Evolutionary conservation across 306 rosid species (phyloP), one percentile per base, ranked within the genome.

Genomic region (Begonia masoniana): DNA sequence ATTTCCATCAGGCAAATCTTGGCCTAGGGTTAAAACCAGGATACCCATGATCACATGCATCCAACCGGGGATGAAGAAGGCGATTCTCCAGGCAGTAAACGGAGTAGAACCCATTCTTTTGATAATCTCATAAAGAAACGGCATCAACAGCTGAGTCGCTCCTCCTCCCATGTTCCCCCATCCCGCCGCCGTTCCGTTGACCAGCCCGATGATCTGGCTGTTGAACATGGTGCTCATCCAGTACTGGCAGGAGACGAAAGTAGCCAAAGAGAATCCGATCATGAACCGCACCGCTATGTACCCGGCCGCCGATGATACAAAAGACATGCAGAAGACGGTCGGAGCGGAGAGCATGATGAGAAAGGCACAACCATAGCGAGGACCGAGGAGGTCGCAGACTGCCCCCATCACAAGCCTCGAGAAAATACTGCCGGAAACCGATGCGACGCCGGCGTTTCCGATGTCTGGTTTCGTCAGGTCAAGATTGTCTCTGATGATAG

Each of bases 101-200:
- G 82, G 83, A 45, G 93, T 76, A 2, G 93, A 62, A 5, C 95
- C 92, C 1, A 51, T 68, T 46, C 57, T 49, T 4, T 58, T 31
- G 7, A 85, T 78, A 15, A 82, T 7, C 0, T 85, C 97, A 60
- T 67, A 89, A 0, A 82, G 68, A 69, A 85, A 13, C 0, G 97
- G 97, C 97, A 89, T 89, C 23, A 89, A 39, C 43, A 89, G 80
- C 50, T 89, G 97, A 50, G 97, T 85, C 10, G 91, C 97, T 4
- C 97, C 94, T 21, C 97, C 94, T 0, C 97, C 95, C 97, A 85
- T 82, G 62, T 89, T 89, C 0, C 97, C 97, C 97, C 97, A 89
- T 12, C 97, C 97, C 0, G 91, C 95, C 0, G 94, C 88, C 0
- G 95, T 85, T 13, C 97, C 97, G 23, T 89, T 85, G 4, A 51